phyloP scores from a whole-genome alignment of 1,284 basidiomycete species.

The Ustilago shanxiensis region DNA sequence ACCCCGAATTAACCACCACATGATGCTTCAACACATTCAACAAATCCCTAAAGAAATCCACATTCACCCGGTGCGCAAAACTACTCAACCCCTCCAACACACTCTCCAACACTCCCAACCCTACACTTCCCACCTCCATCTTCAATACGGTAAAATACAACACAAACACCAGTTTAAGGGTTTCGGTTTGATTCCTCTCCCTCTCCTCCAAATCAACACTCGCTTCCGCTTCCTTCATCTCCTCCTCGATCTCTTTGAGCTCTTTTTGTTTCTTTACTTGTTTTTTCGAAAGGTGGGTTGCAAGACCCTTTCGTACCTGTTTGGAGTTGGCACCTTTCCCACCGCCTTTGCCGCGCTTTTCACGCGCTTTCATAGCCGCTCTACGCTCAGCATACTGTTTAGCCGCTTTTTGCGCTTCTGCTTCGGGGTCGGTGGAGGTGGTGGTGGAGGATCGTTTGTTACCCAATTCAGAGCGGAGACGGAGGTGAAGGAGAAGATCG shows the following conservation, averaged over 20 bases:
- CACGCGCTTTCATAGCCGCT: constrained; percentile 61
- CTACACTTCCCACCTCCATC: constrained; percentile 75
- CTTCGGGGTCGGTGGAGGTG: constrained; percentile 71
- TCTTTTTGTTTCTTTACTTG: constrained; percentile 64
- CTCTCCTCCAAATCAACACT: constrained; percentile 94
- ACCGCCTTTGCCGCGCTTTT: constrained; percentile 70
- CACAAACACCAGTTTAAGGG: constrained; percentile 95
- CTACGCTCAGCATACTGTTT: constrained; percentile 59
- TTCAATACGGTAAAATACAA: constrained; percentile 98
- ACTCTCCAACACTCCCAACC: constrained; percentile 84
- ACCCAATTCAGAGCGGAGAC: constrained; percentile 87
- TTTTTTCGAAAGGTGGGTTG: constrained; percentile 65
- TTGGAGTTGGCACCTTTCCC: constrained; percentile 45
- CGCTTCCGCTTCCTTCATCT: constrained; percentile 79
- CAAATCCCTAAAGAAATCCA: constrained; percentile 98
- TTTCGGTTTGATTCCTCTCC: constrained; percentile 92
- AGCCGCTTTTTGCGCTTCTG: constrained; percentile 75
- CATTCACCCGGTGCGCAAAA: constrained; percentile 95
- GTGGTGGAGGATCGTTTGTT: constrained; percentile 79
- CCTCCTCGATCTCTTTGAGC: constrained; percentile 61
- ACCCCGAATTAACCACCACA: constrained; percentile 71
- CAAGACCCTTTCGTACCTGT: constrained; percentile 64
- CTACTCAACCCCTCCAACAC: constrained; percentile 91
- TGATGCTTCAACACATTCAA: constrained; percentile 86
- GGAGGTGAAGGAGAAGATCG: constrained; percentile 84